A percentile compares a stretch with the other conserved stretches of the same genome.
phyloP scores from a whole-genome alignment of 2,329 filamentous ascomycete genomes.

The Cordyceps militaris region DNA sequence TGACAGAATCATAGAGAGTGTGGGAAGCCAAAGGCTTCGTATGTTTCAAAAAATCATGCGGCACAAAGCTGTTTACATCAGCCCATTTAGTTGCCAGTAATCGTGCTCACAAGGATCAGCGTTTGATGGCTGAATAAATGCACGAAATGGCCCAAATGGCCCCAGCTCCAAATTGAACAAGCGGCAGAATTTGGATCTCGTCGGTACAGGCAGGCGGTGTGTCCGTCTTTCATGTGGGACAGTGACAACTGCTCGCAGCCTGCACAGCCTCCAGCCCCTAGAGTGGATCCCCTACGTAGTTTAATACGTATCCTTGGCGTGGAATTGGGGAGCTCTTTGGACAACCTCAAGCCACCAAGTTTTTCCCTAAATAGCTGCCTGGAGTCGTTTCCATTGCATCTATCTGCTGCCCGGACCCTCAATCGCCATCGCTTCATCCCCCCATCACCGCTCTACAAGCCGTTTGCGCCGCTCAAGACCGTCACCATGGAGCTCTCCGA shows the following conservation, averaged over 20 bases:
- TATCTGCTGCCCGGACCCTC: not conserved
- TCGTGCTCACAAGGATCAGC: not conserved
- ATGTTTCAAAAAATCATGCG: not conserved
- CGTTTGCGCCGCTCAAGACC: constrained; percentile 2
- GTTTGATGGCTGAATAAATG: too few relatives aligned
- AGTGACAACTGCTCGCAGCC: not conserved
- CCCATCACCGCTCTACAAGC: not conserved
- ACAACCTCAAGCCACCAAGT: not conserved
- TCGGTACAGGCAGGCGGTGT: constrained; percentile 8
- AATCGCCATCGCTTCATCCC: not conserved
- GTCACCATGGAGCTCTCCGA: constrained; percentile 75
- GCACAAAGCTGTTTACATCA: not conserved
- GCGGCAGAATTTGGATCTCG: not conserved
- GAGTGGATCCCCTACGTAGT: constrained; percentile 10
- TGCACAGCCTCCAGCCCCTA: not conserved
- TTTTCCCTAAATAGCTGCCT: constrained; percentile 5
- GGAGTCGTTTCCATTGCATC: not conserved
- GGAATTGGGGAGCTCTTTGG: not conserved
- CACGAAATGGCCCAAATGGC: not conserved
- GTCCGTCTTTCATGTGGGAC: not conserved
- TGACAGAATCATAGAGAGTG: not conserved
- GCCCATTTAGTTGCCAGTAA: not conserved
- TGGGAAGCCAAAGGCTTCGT: constrained; percentile 10
- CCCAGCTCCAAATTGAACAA: not conserved
- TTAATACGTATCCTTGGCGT: not conserved